Evolutionary conservation across 2,329 filamentous ascomycete species (phyloP).

Genomic region (Ceratocystis colombiana): DNA sequence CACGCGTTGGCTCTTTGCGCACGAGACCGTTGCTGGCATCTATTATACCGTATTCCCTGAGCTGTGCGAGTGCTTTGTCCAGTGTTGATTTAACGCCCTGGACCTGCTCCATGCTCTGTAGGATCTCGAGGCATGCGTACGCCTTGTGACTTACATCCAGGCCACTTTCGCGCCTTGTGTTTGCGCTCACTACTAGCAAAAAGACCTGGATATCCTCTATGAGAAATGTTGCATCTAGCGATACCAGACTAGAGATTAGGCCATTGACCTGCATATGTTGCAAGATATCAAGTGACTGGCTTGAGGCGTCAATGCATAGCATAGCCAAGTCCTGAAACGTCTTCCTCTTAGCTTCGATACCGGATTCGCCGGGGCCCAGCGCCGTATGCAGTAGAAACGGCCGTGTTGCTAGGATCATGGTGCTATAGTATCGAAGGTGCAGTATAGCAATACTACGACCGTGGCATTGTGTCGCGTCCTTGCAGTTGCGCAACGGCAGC

Average conservation of each 20-base stretch:
- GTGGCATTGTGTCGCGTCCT: conserved; percentile 28
- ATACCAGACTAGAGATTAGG: conserved; percentile 28
- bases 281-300: conserved; percentile 27
- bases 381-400: conserved; percentile 29
- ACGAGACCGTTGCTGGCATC: conserved; percentile 8
- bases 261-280: conserved; percentile 27
- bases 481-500: conserved; percentile 28
- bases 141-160: conserved; percentile 19
- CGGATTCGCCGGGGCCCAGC: conserved; percentile 21
- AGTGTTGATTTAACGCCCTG: conserved; percentile 25
- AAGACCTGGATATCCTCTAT: conserved; percentile 30
- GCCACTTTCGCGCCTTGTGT: conserved; percentile 12
- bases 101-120: conserved; percentile 30
- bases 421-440: conserved; percentile 26
- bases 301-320: conserved; percentile 28
- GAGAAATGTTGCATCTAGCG: conserved; percentile 27
- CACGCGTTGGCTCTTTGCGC: neutral
- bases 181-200: conserved; percentile 27
- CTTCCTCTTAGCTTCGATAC: conserved; percentile 26
- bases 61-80: neutral
- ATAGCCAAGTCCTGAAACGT: conserved; percentile 28
- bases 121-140: conserved; percentile 26
- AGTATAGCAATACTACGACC: conserved; percentile 29
- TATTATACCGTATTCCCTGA: conserved; percentile 5
- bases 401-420: conserved; percentile 25